phyloP scores from a whole-genome alignment of 495 filamentous ascomycete genomes.

The Neurospora sp. region DNA sequence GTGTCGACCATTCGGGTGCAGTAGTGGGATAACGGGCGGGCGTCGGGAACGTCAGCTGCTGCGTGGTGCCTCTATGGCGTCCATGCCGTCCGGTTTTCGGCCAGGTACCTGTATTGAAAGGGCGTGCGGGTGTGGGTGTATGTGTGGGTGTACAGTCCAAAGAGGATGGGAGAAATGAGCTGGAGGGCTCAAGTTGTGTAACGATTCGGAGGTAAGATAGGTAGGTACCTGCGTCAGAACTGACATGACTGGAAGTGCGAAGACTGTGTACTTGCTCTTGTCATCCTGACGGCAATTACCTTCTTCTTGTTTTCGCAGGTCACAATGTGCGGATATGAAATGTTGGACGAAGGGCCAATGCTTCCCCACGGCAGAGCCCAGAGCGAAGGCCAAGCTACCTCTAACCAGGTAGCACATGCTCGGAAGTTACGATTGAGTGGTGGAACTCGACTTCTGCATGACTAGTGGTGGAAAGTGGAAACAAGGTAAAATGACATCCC shows the following conservation, averaged over 20 bases:
- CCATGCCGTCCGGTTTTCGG: not conserved
- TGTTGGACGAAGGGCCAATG: not conserved
- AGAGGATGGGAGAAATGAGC: not conserved
- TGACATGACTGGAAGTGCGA: not conserved
- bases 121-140: not conserved
- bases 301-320: not conserved
- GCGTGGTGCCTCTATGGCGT: not conserved
- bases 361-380: not conserved
- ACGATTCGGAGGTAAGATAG: not conserved
- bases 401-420: not conserved
- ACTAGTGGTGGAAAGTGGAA: not conserved
- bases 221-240: not conserved
- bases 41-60: not conserved
- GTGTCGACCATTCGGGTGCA: not conserved
- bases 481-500: not conserved
- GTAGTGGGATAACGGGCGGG: not conserved
- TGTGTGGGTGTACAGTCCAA: not conserved
- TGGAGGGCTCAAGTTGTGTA: not conserved
- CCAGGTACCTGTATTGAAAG: not conserved
- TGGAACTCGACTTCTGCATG: not conserved
- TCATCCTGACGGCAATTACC: not conserved
- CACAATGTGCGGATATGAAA: not conserved
- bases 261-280: not conserved
- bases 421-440: not conserved
- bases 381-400: not conserved